Evolutionary conservation across 768 basidiomycete genomes (phyloP).

Genomic region (Cystobasidiopsis lactophilus): DNA sequence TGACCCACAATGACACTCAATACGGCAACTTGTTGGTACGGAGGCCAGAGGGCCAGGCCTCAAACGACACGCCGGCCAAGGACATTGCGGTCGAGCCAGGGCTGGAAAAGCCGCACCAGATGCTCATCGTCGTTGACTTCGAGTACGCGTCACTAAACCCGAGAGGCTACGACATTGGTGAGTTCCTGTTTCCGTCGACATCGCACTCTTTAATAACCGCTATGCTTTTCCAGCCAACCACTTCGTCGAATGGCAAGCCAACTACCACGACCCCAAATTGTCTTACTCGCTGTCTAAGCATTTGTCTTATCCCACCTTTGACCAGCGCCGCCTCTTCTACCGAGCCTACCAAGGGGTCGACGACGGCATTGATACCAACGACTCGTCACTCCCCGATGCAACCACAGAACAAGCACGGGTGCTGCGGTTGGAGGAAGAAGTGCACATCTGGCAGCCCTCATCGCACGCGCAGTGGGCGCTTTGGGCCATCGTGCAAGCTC

Average conservation of each 20-base stretch:
- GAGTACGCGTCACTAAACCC: conserved; percentile 89
- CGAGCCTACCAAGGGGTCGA: conserved; percentile 36
- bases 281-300: conserved; percentile 26
- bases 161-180: conserved; percentile 75
- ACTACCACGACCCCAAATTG: conserved; percentile 43
- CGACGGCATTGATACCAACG: conserved; percentile 15
- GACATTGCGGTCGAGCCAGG: conserved; percentile 12
- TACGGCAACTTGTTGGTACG: conserved; percentile 76
- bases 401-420: conserved; percentile 26
- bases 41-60: conserved; percentile 13
- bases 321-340: conserved; percentile 66
- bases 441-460: conserved; percentile 68
- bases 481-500: conserved; percentile 83
- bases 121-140: conserved; percentile 39
- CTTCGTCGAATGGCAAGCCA: conserved; percentile 73
- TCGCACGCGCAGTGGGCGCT: conserved; percentile 81
- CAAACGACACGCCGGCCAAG: not conserved
- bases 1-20: conserved; percentile 83
- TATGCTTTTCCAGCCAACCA: conserved; percentile 20
- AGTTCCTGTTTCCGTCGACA: not conserved
- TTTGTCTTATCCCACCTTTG: conserved; percentile 45
- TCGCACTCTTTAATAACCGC: not conserved
- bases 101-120: conserved; percentile 13
- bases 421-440: conserved; percentile 47
- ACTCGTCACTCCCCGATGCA: not conserved